Percentiles rank a stretch among this genome's conserved stretches.
These are phyloP conservation scores for Colletotrichum spaethianum DNA, from an alignment of 2,329 filamentous ascomycete genomes.

Conservation along the genomic window DNA sequence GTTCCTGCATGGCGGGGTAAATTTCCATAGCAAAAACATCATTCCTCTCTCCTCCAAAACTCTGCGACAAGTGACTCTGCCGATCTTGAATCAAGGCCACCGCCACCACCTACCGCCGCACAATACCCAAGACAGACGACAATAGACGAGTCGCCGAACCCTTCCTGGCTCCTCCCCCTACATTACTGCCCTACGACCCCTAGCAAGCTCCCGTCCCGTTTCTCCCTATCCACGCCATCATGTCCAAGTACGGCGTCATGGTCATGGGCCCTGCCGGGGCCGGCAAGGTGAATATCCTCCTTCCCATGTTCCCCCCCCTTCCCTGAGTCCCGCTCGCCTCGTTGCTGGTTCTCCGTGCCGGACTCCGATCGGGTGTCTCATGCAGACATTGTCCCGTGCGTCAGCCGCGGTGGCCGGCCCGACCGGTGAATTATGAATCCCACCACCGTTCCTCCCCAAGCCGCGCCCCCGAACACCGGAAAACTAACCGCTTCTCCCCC, in stretches of 20 bases:
- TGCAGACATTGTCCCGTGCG: not conserved
- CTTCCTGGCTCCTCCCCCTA: constrained; percentile 12
- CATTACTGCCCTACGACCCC: constrained; percentile 14
- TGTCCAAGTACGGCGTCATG: constrained; percentile 96
- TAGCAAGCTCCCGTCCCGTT: not conserved
- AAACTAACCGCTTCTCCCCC: not conserved
- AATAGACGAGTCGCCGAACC: not conserved
- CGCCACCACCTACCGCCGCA: not conserved
- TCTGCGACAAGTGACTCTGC: constrained; percentile 18
- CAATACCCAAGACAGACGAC: not conserved
- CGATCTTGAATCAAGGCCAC: not conserved
- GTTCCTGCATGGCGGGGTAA: constrained; percentile 44
- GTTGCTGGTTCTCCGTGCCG: constrained; percentile 17
- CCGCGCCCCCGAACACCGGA: not conserved
- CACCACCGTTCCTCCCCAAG: not conserved
- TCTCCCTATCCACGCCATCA: constrained; percentile 55
- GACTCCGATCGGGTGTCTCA: not conserved
- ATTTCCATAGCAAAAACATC: constrained; percentile 26
- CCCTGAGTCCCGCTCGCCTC: not conserved
- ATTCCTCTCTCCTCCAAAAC: constrained; percentile 23
- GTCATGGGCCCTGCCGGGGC: constrained; percentile 97
- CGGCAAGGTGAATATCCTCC: constrained; percentile 76
- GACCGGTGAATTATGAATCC: not conserved
- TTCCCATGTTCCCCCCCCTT: not conserved
- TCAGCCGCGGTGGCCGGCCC: not conserved